phyloP scores from a whole-genome alignment of 1,139 yeast genomes.

The Kodamaea plutei region DNA sequence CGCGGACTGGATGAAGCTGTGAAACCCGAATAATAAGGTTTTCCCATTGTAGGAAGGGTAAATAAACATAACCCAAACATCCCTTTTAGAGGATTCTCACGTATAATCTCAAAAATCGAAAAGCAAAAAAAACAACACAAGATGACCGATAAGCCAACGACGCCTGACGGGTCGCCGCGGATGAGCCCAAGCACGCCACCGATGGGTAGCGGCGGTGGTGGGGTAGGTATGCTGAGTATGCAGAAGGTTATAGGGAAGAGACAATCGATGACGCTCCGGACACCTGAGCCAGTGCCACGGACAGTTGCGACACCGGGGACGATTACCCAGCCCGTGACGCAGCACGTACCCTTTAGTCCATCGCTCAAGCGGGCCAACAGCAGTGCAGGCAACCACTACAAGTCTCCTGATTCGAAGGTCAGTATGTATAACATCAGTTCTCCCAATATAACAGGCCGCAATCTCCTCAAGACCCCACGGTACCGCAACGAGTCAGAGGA shows the following conservation, averaged over 20 bases:
- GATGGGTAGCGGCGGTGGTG: too few relatives aligned
- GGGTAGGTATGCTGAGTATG: too few relatives aligned
- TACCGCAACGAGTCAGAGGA: conserved; percentile 4
- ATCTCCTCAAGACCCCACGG: conserved; percentile 12
- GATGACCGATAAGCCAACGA: conserved; percentile 1
- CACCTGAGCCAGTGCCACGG: conserved; percentile 27
- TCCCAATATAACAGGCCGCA: conserved; percentile 16
- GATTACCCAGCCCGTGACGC: conserved; percentile 5
- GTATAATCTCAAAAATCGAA: neutral
- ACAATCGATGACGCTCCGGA: conserved; percentile 8
- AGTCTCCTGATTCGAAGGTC: conserved; percentile 32
- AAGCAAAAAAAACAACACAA: neutral
- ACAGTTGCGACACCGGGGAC: conserved; percentile 3
- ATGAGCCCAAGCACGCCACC: neutral
- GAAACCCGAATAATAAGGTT: too few relatives aligned
- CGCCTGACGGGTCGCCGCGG: neutral
- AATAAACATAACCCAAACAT: too few relatives aligned
- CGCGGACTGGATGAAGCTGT: too few relatives aligned
- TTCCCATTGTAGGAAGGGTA: too few relatives aligned
- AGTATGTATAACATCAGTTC: conserved; percentile 23
- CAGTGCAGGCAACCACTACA: conserved; percentile 16
- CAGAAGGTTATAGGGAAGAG: neutral
- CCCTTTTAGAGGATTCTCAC: too few relatives aligned
- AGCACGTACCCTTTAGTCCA: conserved; percentile 36
- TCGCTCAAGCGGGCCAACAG: conserved; percentile 34